Base-by-base conservation (phyloP, 2,329 filamentous ascomycete species). In the Metarhizium rileyi region DNA sequence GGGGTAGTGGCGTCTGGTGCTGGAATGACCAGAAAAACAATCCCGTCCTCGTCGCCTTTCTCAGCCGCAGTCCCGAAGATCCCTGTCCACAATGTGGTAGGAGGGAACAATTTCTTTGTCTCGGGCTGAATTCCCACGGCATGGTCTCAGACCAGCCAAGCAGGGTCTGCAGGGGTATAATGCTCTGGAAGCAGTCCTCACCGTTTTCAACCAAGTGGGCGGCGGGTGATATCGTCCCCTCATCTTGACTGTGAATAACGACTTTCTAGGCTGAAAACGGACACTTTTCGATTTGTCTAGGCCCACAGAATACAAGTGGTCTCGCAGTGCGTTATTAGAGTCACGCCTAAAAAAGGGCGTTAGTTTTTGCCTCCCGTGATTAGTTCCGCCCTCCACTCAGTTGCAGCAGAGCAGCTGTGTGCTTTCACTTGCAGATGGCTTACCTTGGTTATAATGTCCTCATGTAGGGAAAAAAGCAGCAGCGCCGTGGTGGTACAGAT, bases 41-140 rank as follows among this genome's bases (percentile, higher is more conserved):
- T n/a, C n/a, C n/a, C n/a, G n/a, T n/a, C n/a, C 23, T 14, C 23
- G 18, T 20, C 27, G 38, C 26, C 22, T 22, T n/a, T 25, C 36
- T 50, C 49, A 51, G 52, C 51, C 46, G 46, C 51, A 51, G 20
- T 40, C 25, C 18, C 36, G 43, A 48, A 35, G 18, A 36, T 40
- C 30, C 45, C 46, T 18, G 47, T 22, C 7, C 22, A 4, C 14
- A 2, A 16, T 44, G 27, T 35, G 12, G 22, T 42, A n/a, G n/a
- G n/a, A n/a, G n/a, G n/a, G n/a, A n/a, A n/a, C n/a, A n/a, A 27
- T 30, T 16, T 30, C 33, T 38, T 18, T 43, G 26, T 30, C 40
- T 42, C 22, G 44, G 44, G 30, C 20, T 18, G 30, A 16, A 33
- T 16, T 36, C 5, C 10, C 20, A 36, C 22, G 12, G 25, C 28